A percentile compares a stretch with the other conserved stretches of the same genome.
These are phyloP conservation scores for Artemisia tridentata DNA, from an alignment of 129 eudicot genomes.

Conservation along the genomic window DNA sequence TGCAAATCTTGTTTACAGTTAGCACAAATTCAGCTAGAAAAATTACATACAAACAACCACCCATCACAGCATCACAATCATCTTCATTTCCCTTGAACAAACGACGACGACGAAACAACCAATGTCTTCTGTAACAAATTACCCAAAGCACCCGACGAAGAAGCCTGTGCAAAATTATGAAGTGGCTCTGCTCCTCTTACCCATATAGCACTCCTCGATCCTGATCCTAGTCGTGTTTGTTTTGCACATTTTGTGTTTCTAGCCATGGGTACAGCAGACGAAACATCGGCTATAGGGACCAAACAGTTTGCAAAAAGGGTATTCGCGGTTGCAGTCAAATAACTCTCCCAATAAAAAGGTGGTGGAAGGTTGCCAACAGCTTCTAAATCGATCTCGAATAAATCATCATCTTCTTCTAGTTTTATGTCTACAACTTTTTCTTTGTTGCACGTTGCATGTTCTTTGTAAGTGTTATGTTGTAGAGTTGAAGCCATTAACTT, in stretches of 20 bases:
- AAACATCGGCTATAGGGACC: constrained; percentile 59
- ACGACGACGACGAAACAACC: constrained; percentile 36
- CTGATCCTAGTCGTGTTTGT: constrained; percentile 2
- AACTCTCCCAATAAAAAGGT: constrained; percentile 54
- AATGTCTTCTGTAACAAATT: constrained; percentile 32
- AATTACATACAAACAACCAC: not conserved
- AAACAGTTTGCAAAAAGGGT: constrained; percentile 72
- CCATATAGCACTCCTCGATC: constrained; percentile 17
- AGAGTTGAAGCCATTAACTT: constrained; percentile 38
- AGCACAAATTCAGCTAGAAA: constrained; percentile 6
- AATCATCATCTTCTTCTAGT: constrained; percentile 41
- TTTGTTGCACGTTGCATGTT: constrained; percentile 1
- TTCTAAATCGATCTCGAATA: constrained; percentile 68
- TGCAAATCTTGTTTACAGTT: not conserved
- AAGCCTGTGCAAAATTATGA: constrained; percentile 15
- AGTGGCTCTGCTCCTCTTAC: constrained; percentile 22
- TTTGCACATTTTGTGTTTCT: constrained; percentile 9
- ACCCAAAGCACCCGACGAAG: constrained; percentile 34
- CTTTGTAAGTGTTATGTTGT: constrained; percentile 9
- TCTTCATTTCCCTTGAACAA: constrained; percentile 25
- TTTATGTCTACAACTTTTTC: constrained; percentile 1
- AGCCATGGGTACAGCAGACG: constrained; percentile 55
- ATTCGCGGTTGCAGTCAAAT: constrained; percentile 37
- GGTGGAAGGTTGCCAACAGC: constrained; percentile 42
- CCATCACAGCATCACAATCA: not conserved